Evolutionary conservation across 2,329 filamentous ascomycete species (phyloP).

Genomic region (Fusarium floridanum): DNA sequence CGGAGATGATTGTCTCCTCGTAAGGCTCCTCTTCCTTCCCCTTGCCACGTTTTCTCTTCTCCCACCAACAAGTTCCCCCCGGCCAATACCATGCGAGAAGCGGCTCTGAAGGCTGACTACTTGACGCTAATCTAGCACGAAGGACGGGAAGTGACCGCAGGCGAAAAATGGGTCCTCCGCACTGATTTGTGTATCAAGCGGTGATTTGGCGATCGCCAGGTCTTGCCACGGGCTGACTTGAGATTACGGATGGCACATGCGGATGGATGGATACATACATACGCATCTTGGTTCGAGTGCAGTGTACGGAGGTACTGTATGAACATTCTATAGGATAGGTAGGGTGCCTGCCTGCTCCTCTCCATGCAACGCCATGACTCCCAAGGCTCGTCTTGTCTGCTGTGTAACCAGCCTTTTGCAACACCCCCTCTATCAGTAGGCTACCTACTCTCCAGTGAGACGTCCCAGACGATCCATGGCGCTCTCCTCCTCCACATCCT

Average conservation of each 20-base stretch:
- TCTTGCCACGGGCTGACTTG: neutral
- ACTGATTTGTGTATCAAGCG: conserved; percentile 81
- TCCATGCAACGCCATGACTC: neutral
- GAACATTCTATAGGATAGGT: neutral
- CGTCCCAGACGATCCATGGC: conserved; percentile 39
- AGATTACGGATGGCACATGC: conserved; percentile 13
- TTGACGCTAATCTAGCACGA: conserved; percentile 71
- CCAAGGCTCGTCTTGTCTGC: neutral
- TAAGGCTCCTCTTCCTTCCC: conserved; percentile 52
- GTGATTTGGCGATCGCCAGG: conserved; percentile 46
- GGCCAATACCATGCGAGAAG: neutral
- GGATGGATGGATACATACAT: neutral
- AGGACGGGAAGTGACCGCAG: conserved; percentile 80
- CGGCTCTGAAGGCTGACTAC: conserved; percentile 15
- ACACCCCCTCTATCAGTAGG: neutral
- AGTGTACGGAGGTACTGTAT: neutral
- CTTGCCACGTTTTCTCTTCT: conserved; percentile 15
- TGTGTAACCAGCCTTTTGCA: neutral
- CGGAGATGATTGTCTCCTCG: conserved; percentile 87
- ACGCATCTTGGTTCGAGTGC: neutral
- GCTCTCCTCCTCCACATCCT: conserved; percentile 19
- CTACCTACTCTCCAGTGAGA: conserved; percentile 24
- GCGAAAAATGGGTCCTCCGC: conserved; percentile 92
- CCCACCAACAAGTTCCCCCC: neutral
- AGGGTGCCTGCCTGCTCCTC: neutral